Percentiles rank a stretch among this genome's conserved stretches.
Evolutionary conservation across 1,284 basidiomycete species (phyloP).

Genomic region (Fomes fomentarius): DNA sequence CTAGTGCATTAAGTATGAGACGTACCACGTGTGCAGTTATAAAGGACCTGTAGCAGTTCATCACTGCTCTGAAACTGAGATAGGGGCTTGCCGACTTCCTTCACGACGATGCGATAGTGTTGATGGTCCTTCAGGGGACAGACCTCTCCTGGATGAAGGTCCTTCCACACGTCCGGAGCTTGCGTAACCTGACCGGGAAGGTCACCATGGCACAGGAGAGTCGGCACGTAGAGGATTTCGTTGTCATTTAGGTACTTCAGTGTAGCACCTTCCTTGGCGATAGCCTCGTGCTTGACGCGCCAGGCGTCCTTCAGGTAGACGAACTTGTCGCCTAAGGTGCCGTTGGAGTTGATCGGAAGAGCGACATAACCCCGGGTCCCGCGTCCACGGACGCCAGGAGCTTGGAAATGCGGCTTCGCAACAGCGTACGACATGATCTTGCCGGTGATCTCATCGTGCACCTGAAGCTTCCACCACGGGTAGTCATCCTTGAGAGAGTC

Average conservation of each 20-base stretch:
- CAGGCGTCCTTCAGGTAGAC: slow-evolving; percentile 13
- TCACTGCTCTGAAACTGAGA: not conserved
- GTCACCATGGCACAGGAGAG: slow-evolving; percentile 10
- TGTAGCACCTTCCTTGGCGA: slow-evolving; percentile 2
- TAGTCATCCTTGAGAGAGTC: no score
- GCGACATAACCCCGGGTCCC: slow-evolving; percentile 14
- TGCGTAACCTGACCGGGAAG: not conserved
- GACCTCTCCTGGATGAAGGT: not conserved
- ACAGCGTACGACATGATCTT: not conserved
- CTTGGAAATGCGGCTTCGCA: slow-evolving; percentile 5
- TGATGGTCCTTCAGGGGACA: slow-evolving; percentile 5
- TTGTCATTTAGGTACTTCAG: slow-evolving; percentile 5
- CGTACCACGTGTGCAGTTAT: no score
- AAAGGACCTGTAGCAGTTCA: no score
- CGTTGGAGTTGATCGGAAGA: not conserved
- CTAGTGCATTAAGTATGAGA: no score
- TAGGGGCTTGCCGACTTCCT: slow-evolving; percentile 25
- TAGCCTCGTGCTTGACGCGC: not conserved
- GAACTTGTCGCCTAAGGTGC: not conserved
- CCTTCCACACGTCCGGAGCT: slow-evolving; percentile 3
- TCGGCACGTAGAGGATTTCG: not conserved
- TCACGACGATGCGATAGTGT: slow-evolving; percentile 21
- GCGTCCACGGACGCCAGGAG: slow-evolving; percentile 1
- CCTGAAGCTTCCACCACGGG: no score
- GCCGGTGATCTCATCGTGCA: no score